Evolutionary conservation across 495 filamentous ascomycete genomes (phyloP), one percentile per base, ranked within the genome.

Genomic region (Aspergillus egyptiacus): DNA sequence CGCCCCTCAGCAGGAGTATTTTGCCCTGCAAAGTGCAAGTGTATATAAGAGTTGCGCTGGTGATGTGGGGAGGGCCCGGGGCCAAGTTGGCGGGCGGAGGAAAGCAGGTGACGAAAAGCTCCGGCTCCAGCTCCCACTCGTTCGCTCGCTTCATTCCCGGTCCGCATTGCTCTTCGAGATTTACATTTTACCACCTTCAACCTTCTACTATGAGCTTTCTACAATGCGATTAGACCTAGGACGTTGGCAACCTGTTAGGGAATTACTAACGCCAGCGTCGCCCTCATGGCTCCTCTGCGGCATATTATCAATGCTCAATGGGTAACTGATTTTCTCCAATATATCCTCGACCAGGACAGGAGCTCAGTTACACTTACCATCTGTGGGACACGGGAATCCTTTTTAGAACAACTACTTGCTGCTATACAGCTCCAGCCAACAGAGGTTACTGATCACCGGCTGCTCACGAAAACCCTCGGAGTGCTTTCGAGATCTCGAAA

Each of bases 401-500:
- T 95, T 50, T 65, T 93, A 15, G 56, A 70, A 10, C 64, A 73
- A 47, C 46, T 83, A 23, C 43, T 65, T 20, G 60, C 63, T 11
- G 53, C 60, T 33, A 54, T 67, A 32, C 55, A 59, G 6, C 20
- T 45, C 18, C 52, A 66, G 33, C 31, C 41, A 51, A 30, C 41
- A 14, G 48, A 55, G 34, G 25, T 58, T 34, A 22, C 44, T 6
- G 39, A 50, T 39, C 65, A 71, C 54, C 60, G 63, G 38, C 68
- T 87, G 20, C 60, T 84, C 13, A 69, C 74, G 11, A 81, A 83
- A 44, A 84, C 84, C 2, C 79, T 95, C 36, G 75, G 82, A 50
- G 73, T 85, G 37, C 70, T 95, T 30, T 72, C 84, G 13, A 72
- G 73, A 17, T 82, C 87, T n/a, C 77, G 76, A 43, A 77, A 77